These are phyloP conservation scores for Aschersonia sp. DNA, from an alignment of 2,329 filamentous ascomycete genomes.

Conservation along the genomic window DNA sequence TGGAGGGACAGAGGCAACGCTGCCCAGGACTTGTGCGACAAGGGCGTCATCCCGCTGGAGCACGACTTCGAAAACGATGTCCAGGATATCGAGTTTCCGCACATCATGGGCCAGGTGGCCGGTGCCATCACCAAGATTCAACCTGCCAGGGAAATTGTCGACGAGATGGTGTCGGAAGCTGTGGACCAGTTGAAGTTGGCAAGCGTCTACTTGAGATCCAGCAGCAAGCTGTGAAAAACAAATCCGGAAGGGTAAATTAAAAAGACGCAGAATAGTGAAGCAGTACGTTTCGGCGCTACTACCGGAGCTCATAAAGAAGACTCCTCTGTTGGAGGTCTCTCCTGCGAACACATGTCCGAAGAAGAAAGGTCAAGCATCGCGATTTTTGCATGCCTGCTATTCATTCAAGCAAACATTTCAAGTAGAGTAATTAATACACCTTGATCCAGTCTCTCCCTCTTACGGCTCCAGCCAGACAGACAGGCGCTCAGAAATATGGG, in stretches of 20 bases:
- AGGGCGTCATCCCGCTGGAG: constrained; percentile 67
- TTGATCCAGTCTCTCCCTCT: too few relatives aligned
- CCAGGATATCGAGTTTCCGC: constrained; percentile 71
- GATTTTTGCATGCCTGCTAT: too few relatives aligned
- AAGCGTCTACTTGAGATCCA: constrained; percentile 38
- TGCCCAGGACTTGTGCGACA: constrained; percentile 60
- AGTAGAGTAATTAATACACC: too few relatives aligned
- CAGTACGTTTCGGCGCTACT: too few relatives aligned
- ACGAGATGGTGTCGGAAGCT: constrained; percentile 75
- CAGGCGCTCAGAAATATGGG: too few relatives aligned
- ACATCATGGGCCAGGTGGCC: constrained; percentile 89
- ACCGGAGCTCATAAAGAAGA: too few relatives aligned
- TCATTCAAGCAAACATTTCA: too few relatives aligned
- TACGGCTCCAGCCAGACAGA: too few relatives aligned
- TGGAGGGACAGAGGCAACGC: constrained; percentile 70
- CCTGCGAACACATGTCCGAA: too few relatives aligned
- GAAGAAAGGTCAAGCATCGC: too few relatives aligned
- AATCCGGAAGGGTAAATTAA: background rate
- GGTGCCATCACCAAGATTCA: constrained; percentile 64
- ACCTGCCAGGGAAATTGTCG: constrained; percentile 73
- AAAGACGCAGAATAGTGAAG: too few relatives aligned
- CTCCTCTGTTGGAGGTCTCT: too few relatives aligned
- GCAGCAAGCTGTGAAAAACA: constrained; percentile 24
- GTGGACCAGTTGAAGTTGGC: constrained; percentile 51
- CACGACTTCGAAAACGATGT: constrained; percentile 65